phyloP scores from a whole-genome alignment of 176 grass and related monocot species.

The Rhynchospora pubera region DNA sequence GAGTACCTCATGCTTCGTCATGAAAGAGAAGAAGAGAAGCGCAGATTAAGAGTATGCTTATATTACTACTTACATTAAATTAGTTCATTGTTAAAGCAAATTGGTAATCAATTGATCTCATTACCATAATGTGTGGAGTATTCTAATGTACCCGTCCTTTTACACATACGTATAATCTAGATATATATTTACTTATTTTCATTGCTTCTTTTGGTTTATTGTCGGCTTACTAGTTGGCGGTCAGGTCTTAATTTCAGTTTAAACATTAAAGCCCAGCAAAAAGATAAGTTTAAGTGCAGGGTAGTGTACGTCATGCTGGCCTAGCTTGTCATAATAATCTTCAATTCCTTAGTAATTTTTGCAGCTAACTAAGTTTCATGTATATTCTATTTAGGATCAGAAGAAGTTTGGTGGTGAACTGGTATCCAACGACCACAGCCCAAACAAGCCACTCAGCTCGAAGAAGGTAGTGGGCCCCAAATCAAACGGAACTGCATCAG shows the following conservation, averaged over 20 bases:
- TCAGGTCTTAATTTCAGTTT: not conserved
- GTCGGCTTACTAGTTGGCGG: not conserved
- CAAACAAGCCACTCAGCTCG: constrained; percentile 42
- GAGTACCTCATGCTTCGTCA: constrained; percentile 96
- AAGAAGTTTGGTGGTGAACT: constrained; percentile 60
- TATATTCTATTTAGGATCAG: constrained; percentile 54
- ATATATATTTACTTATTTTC: not conserved
- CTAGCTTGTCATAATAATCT: not conserved
- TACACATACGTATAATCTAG: not conserved
- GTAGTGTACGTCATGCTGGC: not conserved
- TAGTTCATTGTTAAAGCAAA: not conserved
- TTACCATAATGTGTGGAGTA: not conserved
- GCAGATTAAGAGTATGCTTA: constrained; percentile 59
- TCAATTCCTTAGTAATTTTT: not conserved
- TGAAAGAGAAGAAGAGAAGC: constrained; percentile 98
- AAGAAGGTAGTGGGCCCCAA: constrained; percentile 63
- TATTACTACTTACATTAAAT: not conserved
- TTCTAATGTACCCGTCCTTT: not conserved
- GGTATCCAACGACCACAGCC: constrained; percentile 63
- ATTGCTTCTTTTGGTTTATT: not conserved
- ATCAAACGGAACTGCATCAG: constrained; percentile 48
- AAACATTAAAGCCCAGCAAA: not conserved
- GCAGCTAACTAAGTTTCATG: not conserved
- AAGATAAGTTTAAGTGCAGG: not conserved
- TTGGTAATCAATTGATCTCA: not conserved